phyloP scores from a whole-genome alignment of 1,139 yeast species.

The Candida glucosophila region DNA sequence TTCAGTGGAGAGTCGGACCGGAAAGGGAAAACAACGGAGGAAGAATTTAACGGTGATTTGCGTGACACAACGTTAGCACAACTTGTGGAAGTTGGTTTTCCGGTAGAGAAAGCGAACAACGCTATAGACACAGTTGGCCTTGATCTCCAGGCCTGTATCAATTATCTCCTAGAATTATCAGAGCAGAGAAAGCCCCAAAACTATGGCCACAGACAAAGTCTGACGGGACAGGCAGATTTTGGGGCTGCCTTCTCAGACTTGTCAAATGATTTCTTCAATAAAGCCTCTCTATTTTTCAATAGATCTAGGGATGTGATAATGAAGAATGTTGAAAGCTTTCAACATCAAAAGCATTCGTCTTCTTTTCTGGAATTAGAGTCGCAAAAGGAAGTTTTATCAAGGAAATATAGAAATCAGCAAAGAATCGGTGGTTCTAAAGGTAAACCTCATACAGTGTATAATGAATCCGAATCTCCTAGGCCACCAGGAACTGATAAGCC shows the following conservation, averaged over 20 bases:
- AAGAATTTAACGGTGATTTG: slow-evolving; percentile 2
- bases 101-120: slow-evolving; percentile 48
- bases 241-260: slow-evolving; percentile 43
- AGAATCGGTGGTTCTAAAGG: no score
- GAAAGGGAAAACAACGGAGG: no score
- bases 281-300: slow-evolving; percentile 54
- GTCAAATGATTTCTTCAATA: slow-evolving; percentile 53
- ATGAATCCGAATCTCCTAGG: slow-evolving; percentile 32
- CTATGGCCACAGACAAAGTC: no score
- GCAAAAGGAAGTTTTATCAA: slow-evolving; percentile 29
- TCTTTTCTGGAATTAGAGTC: slow-evolving; percentile 42
- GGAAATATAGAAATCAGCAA: slow-evolving; percentile 26
- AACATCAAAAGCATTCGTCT: no score
- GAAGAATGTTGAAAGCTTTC: slow-evolving; percentile 58
- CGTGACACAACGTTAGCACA: slow-evolving; percentile 57
- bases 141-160: slow-evolving; percentile 60
- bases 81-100: slow-evolving; percentile 73
- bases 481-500: slow-evolving; percentile 29
- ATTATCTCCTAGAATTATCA: slow-evolving; percentile 51
- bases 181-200: slow-evolving; percentile 6
- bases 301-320: slow-evolving; percentile 56
- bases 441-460: slow-evolving; percentile 35
- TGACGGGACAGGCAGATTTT: slow-evolving; percentile 8
- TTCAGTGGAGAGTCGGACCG: no score
- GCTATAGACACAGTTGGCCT: slow-evolving; percentile 55